Conservation (phyloP, 2,329 filamentous ascomycete genomes). For the Colletotrichum camelliae region DNA sequence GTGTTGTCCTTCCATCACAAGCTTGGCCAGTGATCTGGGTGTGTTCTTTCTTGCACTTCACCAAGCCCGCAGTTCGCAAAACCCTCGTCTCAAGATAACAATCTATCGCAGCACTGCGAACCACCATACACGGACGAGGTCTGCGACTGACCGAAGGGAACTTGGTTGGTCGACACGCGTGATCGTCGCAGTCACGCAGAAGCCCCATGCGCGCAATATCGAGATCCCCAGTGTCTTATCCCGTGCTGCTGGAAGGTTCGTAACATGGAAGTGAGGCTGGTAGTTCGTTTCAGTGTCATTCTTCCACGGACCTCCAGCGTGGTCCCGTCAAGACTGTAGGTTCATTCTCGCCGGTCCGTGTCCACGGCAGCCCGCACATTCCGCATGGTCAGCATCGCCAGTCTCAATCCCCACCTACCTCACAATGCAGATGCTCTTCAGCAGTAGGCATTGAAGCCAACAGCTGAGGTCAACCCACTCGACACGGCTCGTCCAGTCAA, state of each 20-base stretch:
- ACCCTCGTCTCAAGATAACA: no score
- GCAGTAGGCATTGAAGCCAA: no score
- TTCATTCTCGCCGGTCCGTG: background rate
- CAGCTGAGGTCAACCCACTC: no score
- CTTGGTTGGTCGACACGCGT: background rate
- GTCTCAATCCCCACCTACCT: no score
- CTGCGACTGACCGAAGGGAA: background rate
- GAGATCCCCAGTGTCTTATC: background rate
- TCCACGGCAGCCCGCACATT: no score
- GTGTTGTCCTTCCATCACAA: background rate
- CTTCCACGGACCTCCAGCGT: background rate
- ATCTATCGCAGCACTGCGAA: background rate
- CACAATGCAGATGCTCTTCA: no score
- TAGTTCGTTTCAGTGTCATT: background rate
- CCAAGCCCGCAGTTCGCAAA: no score
- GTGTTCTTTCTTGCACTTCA: no score
- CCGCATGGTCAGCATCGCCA: no score
- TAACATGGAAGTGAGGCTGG: background rate
- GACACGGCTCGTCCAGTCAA: no score
- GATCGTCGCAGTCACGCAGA: background rate
- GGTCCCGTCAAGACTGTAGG: background rate
- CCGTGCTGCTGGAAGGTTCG: background rate
- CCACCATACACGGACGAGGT: background rate
- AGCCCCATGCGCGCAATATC: background rate
- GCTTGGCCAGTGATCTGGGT: background rate